Conservation (phyloP, 352 stramenopile species). For the Pythium insidiosum region DNA sequence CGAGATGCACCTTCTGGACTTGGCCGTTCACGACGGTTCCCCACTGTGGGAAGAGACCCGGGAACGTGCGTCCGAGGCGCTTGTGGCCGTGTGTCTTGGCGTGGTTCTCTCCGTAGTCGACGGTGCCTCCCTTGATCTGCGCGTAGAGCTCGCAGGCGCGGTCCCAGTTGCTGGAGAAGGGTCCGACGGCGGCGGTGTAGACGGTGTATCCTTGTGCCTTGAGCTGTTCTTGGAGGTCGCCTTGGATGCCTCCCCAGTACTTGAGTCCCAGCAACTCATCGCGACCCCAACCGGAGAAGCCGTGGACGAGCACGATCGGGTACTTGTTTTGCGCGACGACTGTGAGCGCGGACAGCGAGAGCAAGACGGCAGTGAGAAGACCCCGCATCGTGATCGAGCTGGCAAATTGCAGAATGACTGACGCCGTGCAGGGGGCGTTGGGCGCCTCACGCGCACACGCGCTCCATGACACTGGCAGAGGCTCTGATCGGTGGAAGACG, state of each 20-base stretch:
- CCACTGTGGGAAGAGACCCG: constrained; percentile 32
- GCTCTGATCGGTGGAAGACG: no score
- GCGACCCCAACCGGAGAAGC: constrained; percentile 24
- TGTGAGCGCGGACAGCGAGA: no score
- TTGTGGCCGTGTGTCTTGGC: constrained; percentile 18
- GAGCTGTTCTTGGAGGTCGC: constrained; percentile 20
- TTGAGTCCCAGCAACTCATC: constrained; percentile 17
- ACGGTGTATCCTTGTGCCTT: constrained; percentile 22
- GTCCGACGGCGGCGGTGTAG: constrained; percentile 17
- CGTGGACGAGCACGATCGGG: constrained; percentile 29
- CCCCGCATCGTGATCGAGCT: no score
- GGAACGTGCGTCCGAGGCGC: constrained; percentile 16
- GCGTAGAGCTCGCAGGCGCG: constrained; percentile 40
- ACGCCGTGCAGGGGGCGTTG: no score
- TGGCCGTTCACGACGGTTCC: constrained; percentile 21
- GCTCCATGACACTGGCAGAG: no score
- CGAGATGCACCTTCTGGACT: constrained; percentile 32
- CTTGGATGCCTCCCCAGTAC: constrained; percentile 29
- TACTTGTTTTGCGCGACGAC: constrained; percentile 20
- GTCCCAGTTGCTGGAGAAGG: constrained; percentile 35
- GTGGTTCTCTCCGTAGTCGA: constrained; percentile 35
- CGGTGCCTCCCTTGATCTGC: constrained; percentile 31
- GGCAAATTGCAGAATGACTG: no score
- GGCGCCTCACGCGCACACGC: no score
- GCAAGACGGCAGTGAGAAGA: no score